Evolutionary conservation across 495 filamentous ascomycete genomes (phyloP), one percentile per base, ranked within the genome.

Genomic region (Pyrenopolyporus hunteri): DNA sequence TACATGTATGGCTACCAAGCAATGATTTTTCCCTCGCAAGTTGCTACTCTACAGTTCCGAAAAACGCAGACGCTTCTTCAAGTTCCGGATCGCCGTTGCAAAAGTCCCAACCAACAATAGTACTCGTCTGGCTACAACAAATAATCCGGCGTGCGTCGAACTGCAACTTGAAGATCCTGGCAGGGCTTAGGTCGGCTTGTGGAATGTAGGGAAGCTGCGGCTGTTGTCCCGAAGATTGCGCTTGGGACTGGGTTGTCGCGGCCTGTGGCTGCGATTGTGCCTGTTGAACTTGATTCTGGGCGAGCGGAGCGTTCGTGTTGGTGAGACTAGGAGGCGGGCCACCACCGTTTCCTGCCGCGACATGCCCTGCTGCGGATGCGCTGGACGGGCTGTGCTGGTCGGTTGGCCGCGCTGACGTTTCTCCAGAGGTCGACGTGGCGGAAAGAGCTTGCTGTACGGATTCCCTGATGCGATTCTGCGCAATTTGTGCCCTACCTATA

Each of bases 41-140:
- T 14, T 25, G 23, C 51, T 69, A 83, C 46, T 82, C 78, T n/a
- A 83, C 72, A 5, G 76, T 73, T 4, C 68, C 78, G 63, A 97
- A 97, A 70, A 96, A 97, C 31, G 82, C 85, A 48, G 85, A 85
- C 2, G 90, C 90, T 68, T 90, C 87, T 49, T 92, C 85, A 39
- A 98, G 86, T 59, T 92, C 85, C 65, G 84, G 76, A 48, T 98
- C 94, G n/a, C 84, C 89, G 63, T 89, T 89, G 44, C 92, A 93
- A 80, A 97, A 98, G 76, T 98, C 94, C 94, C 94, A 98, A 3
- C 93, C 94, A 2, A 98, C 91, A 58, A 98, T 98, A 45, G 87
- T 86, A 25, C 86, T 88, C 53, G 94, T 89, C 67, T 97, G 92
- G 42, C 87, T 91, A 63, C 93, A 96, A 74, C 92, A 96, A 49